phyloP scores from a whole-genome alignment of 1,284 basidiomycete genomes.

The Rhodotorula sp. region DNA sequence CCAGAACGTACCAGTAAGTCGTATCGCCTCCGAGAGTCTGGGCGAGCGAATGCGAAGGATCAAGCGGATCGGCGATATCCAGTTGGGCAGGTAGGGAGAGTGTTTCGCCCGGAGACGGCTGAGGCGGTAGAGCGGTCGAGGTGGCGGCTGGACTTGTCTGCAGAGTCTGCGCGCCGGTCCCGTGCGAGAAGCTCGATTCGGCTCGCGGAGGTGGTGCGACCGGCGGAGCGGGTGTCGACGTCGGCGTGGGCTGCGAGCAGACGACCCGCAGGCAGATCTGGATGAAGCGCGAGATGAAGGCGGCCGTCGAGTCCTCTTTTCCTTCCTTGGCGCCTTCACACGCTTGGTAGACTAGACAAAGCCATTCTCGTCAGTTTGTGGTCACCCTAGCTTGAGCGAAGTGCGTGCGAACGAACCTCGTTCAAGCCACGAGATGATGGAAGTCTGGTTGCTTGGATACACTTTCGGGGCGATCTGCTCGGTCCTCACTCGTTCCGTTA shows the following conservation, averaged over 20 bases:
- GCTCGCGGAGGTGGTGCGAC: not conserved
- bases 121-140: not conserved
- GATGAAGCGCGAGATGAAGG: constrained; percentile 34
- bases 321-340: constrained; percentile 19
- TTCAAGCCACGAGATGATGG: constrained; percentile 24
- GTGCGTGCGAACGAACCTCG: constrained; percentile 18
- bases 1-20: constrained; percentile 1
- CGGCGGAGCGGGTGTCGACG: not conserved
- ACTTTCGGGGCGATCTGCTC: not conserved
- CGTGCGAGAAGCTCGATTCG: not conserved
- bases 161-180: not conserved
- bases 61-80: not conserved
- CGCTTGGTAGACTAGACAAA: constrained; percentile 20
- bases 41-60: not conserved
- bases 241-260: constrained; percentile 1
- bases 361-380: not conserved
- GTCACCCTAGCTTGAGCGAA: no score
- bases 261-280: constrained; percentile 15
- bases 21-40: constrained; percentile 1
- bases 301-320: constrained; percentile 17
- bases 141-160: not conserved
- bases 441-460: constrained; percentile 10
- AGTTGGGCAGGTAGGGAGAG: not conserved
- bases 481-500: no score
- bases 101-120: not conserved